Conservation (phyloP, 192 early-diverging fungal genomes). For the Obelidium mucronatum region DNA sequence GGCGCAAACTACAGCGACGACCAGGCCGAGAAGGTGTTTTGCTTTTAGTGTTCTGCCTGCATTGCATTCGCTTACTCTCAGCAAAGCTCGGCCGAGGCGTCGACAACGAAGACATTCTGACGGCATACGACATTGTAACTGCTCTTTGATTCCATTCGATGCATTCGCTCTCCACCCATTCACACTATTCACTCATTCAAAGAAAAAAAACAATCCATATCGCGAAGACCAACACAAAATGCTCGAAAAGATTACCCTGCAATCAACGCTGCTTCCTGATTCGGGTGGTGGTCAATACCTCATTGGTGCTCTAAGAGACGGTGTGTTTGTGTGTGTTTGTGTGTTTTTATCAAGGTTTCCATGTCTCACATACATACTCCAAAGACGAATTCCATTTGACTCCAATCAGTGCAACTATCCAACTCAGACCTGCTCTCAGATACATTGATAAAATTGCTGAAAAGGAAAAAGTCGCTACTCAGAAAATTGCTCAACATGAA, state of each 20-base stretch:
- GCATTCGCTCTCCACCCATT: no score
- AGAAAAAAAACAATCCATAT: constrained; percentile 1
- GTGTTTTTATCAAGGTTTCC: neutral
- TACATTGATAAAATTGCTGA: constrained; percentile 92
- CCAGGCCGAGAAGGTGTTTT: constrained; percentile 71
- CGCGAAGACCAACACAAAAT: constrained; percentile 49
- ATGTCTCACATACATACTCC: constrained; percentile 10
- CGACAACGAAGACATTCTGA: constrained; percentile 74
- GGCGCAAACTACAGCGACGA: constrained; percentile 78
- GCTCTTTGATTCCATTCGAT: constrained; percentile 38
- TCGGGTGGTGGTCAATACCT: constrained; percentile 75
- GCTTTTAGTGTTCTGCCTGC: neutral
- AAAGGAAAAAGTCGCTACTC: constrained; percentile 66
- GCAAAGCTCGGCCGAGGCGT: constrained; percentile 64
- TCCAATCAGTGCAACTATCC: constrained; percentile 73
- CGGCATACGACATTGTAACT: constrained; percentile 41
- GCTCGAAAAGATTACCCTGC: constrained; percentile 83
- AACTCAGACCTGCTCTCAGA: constrained; percentile 87
- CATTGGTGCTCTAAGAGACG: constrained; percentile 78
- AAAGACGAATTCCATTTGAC: constrained; percentile 88
- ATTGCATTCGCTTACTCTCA: no score
- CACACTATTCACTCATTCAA: neutral
- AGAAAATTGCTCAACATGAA: constrained; percentile 66
- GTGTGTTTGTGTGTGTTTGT: constrained; percentile 43
- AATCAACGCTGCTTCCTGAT: constrained; percentile 78